phyloP scores from a whole-genome alignment of 1,284 basidiomycete species.

The Cutaneotrichosporon cyanovorans region DNA sequence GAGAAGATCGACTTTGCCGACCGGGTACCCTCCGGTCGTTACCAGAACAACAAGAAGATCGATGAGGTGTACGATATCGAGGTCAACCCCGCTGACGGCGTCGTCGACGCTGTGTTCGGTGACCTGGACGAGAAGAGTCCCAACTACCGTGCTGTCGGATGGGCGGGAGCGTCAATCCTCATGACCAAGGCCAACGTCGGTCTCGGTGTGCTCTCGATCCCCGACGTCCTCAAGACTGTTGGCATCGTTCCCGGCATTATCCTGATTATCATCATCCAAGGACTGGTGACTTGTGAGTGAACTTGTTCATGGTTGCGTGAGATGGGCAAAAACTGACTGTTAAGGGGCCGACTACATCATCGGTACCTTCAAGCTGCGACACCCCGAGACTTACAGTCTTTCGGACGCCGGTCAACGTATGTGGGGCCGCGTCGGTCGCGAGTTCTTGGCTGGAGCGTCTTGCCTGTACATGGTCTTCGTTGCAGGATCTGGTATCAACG shows the following conservation, averaged over 20 bases:
- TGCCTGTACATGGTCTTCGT: constrained; percentile 25
- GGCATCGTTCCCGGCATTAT: constrained; percentile 34
- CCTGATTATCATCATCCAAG: constrained; percentile 27
- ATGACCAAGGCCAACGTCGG: constrained; percentile 34
- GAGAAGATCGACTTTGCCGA: no score
- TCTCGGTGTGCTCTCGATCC: constrained; percentile 34
- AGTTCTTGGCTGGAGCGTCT: constrained; percentile 12
- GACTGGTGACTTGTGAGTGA: constrained; percentile 29
- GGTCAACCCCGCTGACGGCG: constrained; percentile 12
- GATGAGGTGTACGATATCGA: constrained; percentile 11
- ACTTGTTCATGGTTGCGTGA: neutral
- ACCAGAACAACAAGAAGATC: neutral
- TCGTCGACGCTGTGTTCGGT: constrained; percentile 29
- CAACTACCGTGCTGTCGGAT: constrained; percentile 24
- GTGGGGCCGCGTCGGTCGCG: constrained; percentile 9
- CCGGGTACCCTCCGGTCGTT: neutral
- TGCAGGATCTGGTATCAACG: constrained; percentile 25
- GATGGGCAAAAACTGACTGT: neutral
- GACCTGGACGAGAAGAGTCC: constrained; percentile 24
- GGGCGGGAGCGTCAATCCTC: constrained; percentile 19
- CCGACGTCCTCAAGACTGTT: constrained; percentile 27
- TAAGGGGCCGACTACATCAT: constrained; percentile 30
- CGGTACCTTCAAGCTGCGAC: constrained; percentile 35
- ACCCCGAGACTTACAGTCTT: constrained; percentile 33
- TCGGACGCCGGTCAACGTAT: constrained; percentile 25